Conservation (phyloP, 108 stramenopile genomes). For the Bacterosira constricta region DNA sequence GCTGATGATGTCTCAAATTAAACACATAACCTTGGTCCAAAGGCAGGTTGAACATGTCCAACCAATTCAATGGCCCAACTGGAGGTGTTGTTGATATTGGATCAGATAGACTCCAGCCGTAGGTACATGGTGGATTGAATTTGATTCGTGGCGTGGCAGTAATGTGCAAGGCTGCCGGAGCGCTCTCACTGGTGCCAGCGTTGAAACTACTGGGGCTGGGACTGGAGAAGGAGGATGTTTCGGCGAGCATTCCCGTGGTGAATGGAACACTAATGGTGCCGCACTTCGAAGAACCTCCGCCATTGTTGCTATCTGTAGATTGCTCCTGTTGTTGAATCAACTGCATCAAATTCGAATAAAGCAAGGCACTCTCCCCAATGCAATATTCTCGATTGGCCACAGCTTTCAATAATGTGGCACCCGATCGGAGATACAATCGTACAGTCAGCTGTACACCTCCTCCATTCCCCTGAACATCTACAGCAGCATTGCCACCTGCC, state of each 20-base stretch:
- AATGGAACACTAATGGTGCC: conserved; percentile 23
- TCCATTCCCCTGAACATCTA: neutral
- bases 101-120: conserved; percentile 83
- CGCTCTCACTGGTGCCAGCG: neutral
- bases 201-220: neutral
- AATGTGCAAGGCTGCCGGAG: conserved; percentile 26
- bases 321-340: neutral
- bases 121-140: conserved; percentile 49
- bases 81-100: conserved; percentile 41
- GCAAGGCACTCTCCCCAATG: conserved; percentile 31
- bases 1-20: conserved; percentile 25
- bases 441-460: conserved; percentile 21
- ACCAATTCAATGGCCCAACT: conserved; percentile 21
- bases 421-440: conserved; percentile 41
- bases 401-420: conserved; percentile 41
- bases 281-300: neutral
- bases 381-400: conserved; percentile 43
- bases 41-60: conserved; percentile 62
- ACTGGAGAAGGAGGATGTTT: conserved; percentile 4
- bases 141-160: conserved; percentile 45
- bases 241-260: conserved; percentile 35
- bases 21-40: conserved; percentile 76
- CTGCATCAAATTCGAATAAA: conserved; percentile 28
- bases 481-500: neutral
- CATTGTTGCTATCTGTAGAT: neutral